Conservation (phyloP, 148 eudicot species). For the Rhododendron griersonianum region DNA sequence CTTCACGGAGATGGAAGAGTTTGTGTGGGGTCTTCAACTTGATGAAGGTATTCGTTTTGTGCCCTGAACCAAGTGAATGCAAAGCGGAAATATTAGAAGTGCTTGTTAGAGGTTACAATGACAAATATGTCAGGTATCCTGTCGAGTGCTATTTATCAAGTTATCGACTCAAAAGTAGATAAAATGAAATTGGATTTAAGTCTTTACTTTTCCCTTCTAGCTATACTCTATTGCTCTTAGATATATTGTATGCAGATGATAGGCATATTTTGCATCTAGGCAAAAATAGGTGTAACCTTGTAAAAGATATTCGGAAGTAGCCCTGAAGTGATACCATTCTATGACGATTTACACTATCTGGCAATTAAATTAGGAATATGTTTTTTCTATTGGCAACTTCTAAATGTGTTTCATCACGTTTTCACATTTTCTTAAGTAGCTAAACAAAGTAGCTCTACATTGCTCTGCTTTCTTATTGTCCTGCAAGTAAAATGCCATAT, state of each 20-base stretch:
- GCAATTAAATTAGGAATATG: neutral
- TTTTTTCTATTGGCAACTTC: neutral
- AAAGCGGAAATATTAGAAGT: neutral
- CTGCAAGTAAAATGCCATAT: slow-evolving; percentile 2
- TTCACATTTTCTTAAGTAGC: neutral
- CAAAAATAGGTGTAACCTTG: neutral
- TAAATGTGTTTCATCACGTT: neutral
- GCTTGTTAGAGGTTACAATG: neutral
- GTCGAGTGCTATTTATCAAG: neutral
- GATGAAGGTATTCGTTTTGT: slow-evolving; percentile 61
- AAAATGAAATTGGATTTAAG: neutral
- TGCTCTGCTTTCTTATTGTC: neutral
- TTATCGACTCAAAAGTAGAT: neutral
- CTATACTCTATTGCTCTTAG: neutral
- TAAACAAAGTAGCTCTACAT: neutral
- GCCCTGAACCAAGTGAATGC: neutral
- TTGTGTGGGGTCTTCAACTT: slow-evolving; percentile 95
- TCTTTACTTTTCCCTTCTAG: neutral
- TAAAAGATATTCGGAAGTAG: neutral
- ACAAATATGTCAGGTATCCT: neutral
- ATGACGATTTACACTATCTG: neutral
- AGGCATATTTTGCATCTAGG: neutral
- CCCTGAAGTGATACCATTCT: neutral
- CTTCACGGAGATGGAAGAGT: slow-evolving; percentile 99
- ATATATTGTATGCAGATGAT: neutral